These are phyloP conservation scores for Fusarium sp. DNA, from an alignment of 2,329 filamentous ascomycete species.

Conservation along the genomic window DNA sequence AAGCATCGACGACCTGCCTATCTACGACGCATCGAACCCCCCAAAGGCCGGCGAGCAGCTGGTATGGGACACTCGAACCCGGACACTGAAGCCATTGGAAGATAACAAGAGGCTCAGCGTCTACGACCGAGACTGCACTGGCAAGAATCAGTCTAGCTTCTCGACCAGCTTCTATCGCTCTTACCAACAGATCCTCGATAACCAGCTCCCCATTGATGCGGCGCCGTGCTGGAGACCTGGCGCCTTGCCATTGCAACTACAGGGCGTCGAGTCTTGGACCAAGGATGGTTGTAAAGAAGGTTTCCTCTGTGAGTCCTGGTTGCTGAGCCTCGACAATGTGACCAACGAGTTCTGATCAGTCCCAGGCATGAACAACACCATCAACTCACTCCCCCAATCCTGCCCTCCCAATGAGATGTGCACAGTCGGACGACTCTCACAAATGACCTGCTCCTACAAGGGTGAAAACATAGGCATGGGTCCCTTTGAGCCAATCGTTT, in stretches of 20 bases:
- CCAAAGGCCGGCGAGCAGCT: slow-evolving; percentile 49
- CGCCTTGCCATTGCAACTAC: slow-evolving; percentile 56
- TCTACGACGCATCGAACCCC: slow-evolving; percentile 53
- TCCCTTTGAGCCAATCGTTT: slow-evolving; percentile 64
- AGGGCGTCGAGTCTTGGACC: slow-evolving; percentile 52
- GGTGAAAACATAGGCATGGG: slow-evolving; percentile 57
- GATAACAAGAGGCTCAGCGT: slow-evolving; percentile 45
- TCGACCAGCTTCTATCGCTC: slow-evolving; percentile 57
- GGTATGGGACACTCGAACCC: slow-evolving; percentile 44
- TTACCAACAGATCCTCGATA: slow-evolving; percentile 33
- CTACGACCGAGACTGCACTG: slow-evolving; percentile 58
- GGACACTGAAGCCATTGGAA: slow-evolving; percentile 43
- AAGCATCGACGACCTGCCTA: slow-evolving; percentile 39
- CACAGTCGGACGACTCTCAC: slow-evolving; percentile 52
- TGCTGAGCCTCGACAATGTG: no score
- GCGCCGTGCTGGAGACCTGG: slow-evolving; percentile 55
- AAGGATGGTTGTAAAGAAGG: slow-evolving; percentile 54
- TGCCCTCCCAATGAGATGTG: slow-evolving; percentile 56
- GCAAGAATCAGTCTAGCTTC: slow-evolving; percentile 55
- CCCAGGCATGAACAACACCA: slow-evolving; percentile 58
- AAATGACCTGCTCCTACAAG: slow-evolving; percentile 48
- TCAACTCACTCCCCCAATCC: slow-evolving; percentile 60
- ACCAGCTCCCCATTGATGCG: slow-evolving; percentile 51
- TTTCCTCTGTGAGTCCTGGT: slow-evolving; percentile 55
- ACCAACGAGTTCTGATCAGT: neutral